phyloP scores from a whole-genome alignment of 2,329 filamentous ascomycete species.

The Colletotrichum cuscutae region DNA sequence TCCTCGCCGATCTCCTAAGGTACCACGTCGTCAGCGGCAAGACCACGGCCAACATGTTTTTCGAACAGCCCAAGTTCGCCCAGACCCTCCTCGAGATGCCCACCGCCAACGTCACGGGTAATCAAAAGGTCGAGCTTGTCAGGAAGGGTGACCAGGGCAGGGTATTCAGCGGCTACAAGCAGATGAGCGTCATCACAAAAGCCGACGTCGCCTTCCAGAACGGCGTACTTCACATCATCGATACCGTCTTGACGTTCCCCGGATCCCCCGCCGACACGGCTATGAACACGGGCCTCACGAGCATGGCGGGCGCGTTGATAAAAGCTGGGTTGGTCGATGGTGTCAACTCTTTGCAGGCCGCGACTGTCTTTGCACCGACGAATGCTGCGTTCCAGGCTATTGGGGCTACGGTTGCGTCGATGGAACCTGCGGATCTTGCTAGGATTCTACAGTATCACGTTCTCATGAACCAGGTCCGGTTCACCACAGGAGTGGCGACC shows the following conservation, averaged over 20 bases:
- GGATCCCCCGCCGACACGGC: conserved; percentile 55
- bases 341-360: conserved; percentile 40
- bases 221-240: conserved; percentile 63
- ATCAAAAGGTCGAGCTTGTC: conserved; percentile 56
- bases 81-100: conserved; percentile 46
- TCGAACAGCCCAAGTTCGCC: conserved; percentile 41
- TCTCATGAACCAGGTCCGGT: conserved; percentile 59
- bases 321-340: conserved; percentile 55
- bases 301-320: conserved; percentile 46
- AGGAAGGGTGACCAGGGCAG: conserved; percentile 55
- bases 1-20: conserved; percentile 60
- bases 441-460: conserved; percentile 73
- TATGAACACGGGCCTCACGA: conserved; percentile 58
- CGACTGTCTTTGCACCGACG: conserved; percentile 71
- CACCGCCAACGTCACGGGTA: conserved; percentile 60
- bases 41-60: conserved; percentile 47
- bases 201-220: conserved; percentile 58
- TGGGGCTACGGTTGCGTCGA: conserved; percentile 58
- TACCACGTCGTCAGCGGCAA: conserved; percentile 71
- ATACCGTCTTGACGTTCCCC: conserved; percentile 62
- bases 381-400: conserved; percentile 69
- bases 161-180: conserved; percentile 46
- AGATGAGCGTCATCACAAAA: conserved; percentile 49
- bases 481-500: not conserved
- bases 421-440: conserved; percentile 59